Conservation (phyloP, 2,329 filamentous ascomycete genomes). For the Xylaria hypoxylon region DNA sequence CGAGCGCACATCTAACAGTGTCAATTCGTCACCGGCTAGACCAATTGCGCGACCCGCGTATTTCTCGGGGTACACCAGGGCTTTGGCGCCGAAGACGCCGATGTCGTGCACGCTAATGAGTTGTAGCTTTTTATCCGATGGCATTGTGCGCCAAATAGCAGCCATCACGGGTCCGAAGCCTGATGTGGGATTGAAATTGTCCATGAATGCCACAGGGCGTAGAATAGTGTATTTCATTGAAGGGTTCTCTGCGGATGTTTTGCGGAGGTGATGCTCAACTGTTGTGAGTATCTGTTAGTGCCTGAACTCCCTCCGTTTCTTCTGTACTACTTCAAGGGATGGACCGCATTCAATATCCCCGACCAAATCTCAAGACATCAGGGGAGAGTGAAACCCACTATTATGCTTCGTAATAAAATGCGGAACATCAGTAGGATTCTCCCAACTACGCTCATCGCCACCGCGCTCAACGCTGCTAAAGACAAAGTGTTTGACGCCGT, state of each 20-base stretch:
- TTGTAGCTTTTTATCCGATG: slow-evolving; percentile 51
- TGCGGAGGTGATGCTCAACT: slow-evolving; percentile 37
- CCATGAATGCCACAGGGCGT: slow-evolving; percentile 56
- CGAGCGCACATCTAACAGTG: slow-evolving; percentile 49
- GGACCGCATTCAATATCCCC: neutral
- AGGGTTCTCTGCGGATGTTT: slow-evolving; percentile 33
- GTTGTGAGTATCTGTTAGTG: slow-evolving; percentile 4
- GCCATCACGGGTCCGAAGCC: slow-evolving; percentile 50
- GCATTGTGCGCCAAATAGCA: slow-evolving; percentile 50
- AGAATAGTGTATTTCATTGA: slow-evolving; percentile 55
- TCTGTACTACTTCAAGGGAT: neutral
- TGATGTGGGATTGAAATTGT: slow-evolving; percentile 53
- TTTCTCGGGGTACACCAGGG: slow-evolving; percentile 45
- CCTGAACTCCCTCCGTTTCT: neutral
- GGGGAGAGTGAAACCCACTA: slow-evolving; percentile 20
- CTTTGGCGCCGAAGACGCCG: slow-evolving; percentile 53
- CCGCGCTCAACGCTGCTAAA: slow-evolving; percentile 74
- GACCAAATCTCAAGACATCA: neutral
- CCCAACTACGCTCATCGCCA: slow-evolving; percentile 62
- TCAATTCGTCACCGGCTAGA: slow-evolving; percentile 53
- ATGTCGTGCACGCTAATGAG: slow-evolving; percentile 55
- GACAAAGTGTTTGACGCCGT: slow-evolving; percentile 67
- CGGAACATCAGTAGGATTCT: slow-evolving; percentile 63
- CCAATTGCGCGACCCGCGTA: slow-evolving; percentile 52
- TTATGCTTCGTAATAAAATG: slow-evolving; percentile 70